Evolutionary conservation across 2,329 filamentous ascomycete species (phyloP).

Genomic region (Phyllosticta citriasiana): DNA sequence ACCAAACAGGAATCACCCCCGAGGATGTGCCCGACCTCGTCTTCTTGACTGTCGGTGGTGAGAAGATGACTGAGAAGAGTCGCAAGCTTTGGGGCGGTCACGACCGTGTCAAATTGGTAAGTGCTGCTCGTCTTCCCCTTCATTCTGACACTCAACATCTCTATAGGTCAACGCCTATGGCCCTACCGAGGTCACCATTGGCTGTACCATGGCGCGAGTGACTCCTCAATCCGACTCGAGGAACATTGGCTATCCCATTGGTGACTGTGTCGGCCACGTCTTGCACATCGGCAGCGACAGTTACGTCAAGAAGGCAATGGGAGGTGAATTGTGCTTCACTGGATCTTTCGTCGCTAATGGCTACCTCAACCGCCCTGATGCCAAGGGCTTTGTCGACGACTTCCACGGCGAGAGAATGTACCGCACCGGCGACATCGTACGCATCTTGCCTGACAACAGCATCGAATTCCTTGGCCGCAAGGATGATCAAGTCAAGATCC

Average conservation of each 20-base stretch:
- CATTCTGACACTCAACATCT: background rate
- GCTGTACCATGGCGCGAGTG: conserved; percentile 15
- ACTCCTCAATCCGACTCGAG: conserved; percentile 12
- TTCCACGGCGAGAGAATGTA: conserved; percentile 12
- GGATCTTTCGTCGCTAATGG: conserved; percentile 13
- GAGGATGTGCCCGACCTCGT: conserved; percentile 19
- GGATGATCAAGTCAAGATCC: conserved; percentile 21
- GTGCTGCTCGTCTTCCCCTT: background rate
- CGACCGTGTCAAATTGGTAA: conserved; percentile 1
- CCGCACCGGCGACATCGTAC: conserved; percentile 14
- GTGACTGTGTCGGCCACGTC: conserved; percentile 19
- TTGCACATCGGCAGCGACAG: conserved; percentile 20
- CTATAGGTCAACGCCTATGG: conserved; percentile 18
- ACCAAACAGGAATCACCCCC: conserved; percentile 6
- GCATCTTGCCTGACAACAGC: conserved; percentile 12
- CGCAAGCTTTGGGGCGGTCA: conserved; percentile 23
- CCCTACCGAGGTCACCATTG: conserved; percentile 23
- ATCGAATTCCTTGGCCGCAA: conserved; percentile 15
- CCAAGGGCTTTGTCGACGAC: conserved; percentile 16
- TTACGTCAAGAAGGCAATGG: conserved; percentile 41
- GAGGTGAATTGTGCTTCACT: conserved; percentile 14
- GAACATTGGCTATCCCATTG: conserved; percentile 15
- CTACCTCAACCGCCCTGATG: conserved; percentile 19
- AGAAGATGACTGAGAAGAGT: conserved; percentile 25
- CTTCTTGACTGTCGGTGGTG: conserved; percentile 26